phyloP scores from a whole-genome alignment of 257 asterid species.

The Capsicum baccatum region DNA sequence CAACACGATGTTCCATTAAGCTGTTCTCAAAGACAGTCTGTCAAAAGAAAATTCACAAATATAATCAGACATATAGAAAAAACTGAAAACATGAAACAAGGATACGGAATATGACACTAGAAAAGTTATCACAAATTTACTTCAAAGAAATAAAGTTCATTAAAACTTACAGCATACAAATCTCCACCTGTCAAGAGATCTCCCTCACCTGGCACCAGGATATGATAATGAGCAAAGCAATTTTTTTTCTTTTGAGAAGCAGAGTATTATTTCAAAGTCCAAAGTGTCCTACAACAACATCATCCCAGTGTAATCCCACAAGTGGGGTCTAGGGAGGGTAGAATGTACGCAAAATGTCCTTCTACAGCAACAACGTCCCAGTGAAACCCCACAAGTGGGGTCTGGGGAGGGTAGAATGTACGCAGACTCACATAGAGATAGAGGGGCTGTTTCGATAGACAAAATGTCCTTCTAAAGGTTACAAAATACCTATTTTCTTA shows the following conservation, averaged over 20 bases:
- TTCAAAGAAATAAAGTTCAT: constrained; percentile 27
- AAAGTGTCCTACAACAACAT: neutral
- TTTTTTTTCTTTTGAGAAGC: neutral
- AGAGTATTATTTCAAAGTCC: constrained; percentile 22
- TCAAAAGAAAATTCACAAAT: constrained; percentile 33
- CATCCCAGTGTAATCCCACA: no score
- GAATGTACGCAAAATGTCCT: no score
- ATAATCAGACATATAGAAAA: neutral
- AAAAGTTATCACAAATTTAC: neutral
- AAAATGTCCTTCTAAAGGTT: neutral
- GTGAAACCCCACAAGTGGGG: no score
- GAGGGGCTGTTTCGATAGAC: no score
- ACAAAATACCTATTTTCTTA: constrained; percentile 70
- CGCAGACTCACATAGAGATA: no score
- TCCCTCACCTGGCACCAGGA: constrained; percentile 78
- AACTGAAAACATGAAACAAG: neutral
- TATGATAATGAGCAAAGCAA: constrained; percentile 5
- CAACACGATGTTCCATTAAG: constrained; percentile 84
- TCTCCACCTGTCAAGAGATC: constrained; percentile 95
- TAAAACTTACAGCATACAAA: constrained; percentile 83
- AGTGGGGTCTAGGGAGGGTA: no score
- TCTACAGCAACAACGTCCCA: no score
- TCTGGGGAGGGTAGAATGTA: no score
- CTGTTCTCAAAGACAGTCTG: constrained; percentile 91
- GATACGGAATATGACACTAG: neutral